A percentile compares a stretch with the other conserved stretches of the same genome.
These are phyloP conservation scores for Dendrocalamus sinicus DNA, from an alignment of 176 grass and related monocot species.

Conservation along the genomic window DNA sequence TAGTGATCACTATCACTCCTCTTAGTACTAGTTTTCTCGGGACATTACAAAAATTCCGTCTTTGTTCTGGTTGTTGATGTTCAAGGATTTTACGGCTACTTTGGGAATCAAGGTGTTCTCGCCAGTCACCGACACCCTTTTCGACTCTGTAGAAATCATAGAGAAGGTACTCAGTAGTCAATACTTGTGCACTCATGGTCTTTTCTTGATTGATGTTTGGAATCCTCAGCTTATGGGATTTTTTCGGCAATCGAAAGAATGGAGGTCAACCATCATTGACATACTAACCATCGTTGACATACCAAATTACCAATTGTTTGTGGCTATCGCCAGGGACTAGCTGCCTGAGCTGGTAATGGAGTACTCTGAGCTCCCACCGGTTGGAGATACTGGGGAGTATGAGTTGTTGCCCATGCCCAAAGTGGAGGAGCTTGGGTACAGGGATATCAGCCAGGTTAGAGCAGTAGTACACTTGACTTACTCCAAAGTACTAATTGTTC, in stretches of 20 bases:
- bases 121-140: constrained; percentile 79
- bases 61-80: background rate
- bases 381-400: constrained; percentile 64
- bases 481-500: background rate
- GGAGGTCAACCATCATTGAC: constrained; percentile 25
- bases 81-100: constrained; percentile 71
- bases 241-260: constrained; percentile 51
- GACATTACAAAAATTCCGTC: background rate
- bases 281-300: too few species aligned
- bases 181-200: background rate
- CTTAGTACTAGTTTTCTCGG: background rate
- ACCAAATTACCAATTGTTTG: background rate
- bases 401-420: constrained; percentile 64
- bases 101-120: constrained; percentile 75
- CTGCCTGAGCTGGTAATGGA: constrained; percentile 46
- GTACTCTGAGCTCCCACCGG: constrained; percentile 66
- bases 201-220: constrained; percentile 3
- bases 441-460: constrained; percentile 69
- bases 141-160: constrained; percentile 70
- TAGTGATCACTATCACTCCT: background rate
- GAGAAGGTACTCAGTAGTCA: constrained; percentile 53
- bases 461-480: too few species aligned
- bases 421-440: constrained; percentile 83
- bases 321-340: constrained; percentile 51
- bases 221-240: background rate